Evolutionary conservation across 1,139 yeast species (phyloP), one percentile per base, ranked within the genome.

Genomic region (Taphrina pruni): DNA sequence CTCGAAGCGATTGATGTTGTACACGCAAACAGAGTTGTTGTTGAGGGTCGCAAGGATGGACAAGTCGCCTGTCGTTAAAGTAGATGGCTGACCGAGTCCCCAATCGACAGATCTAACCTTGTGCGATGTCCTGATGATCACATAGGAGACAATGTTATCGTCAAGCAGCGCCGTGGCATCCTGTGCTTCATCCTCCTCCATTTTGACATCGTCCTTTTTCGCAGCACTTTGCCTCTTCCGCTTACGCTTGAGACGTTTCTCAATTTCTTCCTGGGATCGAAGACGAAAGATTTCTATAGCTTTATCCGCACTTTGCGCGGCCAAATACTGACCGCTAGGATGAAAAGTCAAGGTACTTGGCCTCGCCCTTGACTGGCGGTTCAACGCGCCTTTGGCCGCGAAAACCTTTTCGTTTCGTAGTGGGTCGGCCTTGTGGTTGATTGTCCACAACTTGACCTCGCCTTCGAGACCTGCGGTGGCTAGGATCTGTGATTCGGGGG

Each of bases 241-340:
- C 80, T 97, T 87, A 74, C 90, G 88, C 60, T 87, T 83, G 4
- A 89, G 83, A 1, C 96, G 95, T 78, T 89, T 90, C 70, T 86
- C 82, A 61, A 92, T 85, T 79, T 94, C 99, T 26, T 88, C 90
- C n/a, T 83, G 84, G 0, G 87, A 80, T 77, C 98, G 86, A 21
- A 90, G 79, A 77, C 97, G 84, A 81, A 88, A 93, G 0, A 91
- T 74, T 78, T 94, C 98, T n/a, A 89, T 80, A 0, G 92, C 86
- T 77, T 89, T 85, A 77, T 92, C 97, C 20, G 88, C 83, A 75
- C 90, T 92, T 73, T 90, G 93, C 60, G 90, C 81, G 60, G 85
- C 86, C 72, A 92, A 86, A 72, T 87, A 84, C 52, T 82, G 83
- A 20, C 76, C 76, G 17, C 70, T 67, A 26, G 75, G 74, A 70